Evolutionary conservation across 192 early-diverging fungal genomes (phyloP).

Genomic region (Coemansia sp.): DNA sequence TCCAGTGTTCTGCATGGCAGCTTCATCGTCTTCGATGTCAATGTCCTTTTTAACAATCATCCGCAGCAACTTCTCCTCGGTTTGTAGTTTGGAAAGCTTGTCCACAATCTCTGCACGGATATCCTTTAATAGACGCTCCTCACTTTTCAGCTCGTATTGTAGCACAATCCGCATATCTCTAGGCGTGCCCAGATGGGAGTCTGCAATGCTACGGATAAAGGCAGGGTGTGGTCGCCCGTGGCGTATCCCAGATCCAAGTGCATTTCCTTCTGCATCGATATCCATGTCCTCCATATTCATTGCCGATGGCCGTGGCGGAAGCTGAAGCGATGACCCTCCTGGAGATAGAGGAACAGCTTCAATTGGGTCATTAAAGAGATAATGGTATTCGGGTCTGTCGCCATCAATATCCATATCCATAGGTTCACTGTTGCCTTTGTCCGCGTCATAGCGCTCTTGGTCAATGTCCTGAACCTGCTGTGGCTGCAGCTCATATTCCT

Average conservation of each 20-base stretch:
- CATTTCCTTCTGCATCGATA: neutral
- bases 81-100: slow-evolving; percentile 43
- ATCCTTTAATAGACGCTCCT: slow-evolving; percentile 45
- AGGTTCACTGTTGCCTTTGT: slow-evolving; percentile 9
- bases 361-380: slow-evolving; percentile 38
- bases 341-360: slow-evolving; percentile 28
- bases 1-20: slow-evolving; percentile 3
- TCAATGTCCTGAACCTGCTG: neutral
- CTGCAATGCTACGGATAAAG: slow-evolving; percentile 16
- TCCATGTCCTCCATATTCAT: slow-evolving; percentile 12
- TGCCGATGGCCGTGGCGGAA: slow-evolving; percentile 22
- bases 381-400: slow-evolving; percentile 46
- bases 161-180: slow-evolving; percentile 50
- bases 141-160: slow-evolving; percentile 47
- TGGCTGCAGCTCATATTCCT: neutral
- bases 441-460: slow-evolving; percentile 5
- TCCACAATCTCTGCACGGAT: slow-evolving; percentile 43
- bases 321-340: slow-evolving; percentile 12
- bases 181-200: slow-evolving; percentile 8
- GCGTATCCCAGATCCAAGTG: neutral
- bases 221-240: slow-evolving; percentile 23
- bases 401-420: slow-evolving; percentile 45
- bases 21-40: slow-evolving; percentile 30
- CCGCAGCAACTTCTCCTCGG: slow-evolving; percentile 48
- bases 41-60: slow-evolving; percentile 49